Base-by-base conservation (phyloP, 1,284 basidiomycete species). In the Cerrena zonata region DNA sequence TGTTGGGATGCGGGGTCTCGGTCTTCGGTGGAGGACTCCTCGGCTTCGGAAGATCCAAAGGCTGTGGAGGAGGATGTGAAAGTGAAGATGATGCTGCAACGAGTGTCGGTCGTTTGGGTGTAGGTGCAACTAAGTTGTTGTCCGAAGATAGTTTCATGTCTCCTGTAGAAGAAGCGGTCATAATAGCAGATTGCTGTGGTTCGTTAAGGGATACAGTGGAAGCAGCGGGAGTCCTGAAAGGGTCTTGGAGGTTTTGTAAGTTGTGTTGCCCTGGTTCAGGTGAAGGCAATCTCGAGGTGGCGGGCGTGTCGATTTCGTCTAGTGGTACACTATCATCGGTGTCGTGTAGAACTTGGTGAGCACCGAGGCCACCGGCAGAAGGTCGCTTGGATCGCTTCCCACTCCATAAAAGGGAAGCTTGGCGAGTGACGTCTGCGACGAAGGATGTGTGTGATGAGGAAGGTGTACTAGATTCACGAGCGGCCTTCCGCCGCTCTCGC, bases 401-500 rank as follows among this genome's bases (percentile, higher is more conserved):
- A 15, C 63, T 48, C 66, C 77, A 80, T 10, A 88, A 69, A 27
- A 77, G 66, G 57, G 75, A 77, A 3, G 84, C 79, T 27, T 76
- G 75, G 43, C 75, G 74, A 12, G 78, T 75, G 49, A 84, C 75
- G 52, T 76, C 76, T 10, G 71, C 68, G 30, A 84, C 64, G 22
- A 86, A 60, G 5, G 83, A 81, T 1, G 75, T 64, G 0, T 71
- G 52, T 7, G 63, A 53, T 13, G 62, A 50, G 3, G 58, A 56
- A 4, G 64, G 53, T 11, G 60, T 57, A 34, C 57, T 51, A 0
- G 81, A 80, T 48, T 78, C 80, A 45, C 85, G 76, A 3, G 74
- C 77, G n/a, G 73, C 70, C 65, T 78, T 84, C 66, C 85, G 77
- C 53, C 84, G 76, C 58, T 80, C 79, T 27, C 84, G 77, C 62